Conservation (phyloP, 2,329 filamentous ascomycete genomes). For the Colletotrichum gigasporum region DNA sequence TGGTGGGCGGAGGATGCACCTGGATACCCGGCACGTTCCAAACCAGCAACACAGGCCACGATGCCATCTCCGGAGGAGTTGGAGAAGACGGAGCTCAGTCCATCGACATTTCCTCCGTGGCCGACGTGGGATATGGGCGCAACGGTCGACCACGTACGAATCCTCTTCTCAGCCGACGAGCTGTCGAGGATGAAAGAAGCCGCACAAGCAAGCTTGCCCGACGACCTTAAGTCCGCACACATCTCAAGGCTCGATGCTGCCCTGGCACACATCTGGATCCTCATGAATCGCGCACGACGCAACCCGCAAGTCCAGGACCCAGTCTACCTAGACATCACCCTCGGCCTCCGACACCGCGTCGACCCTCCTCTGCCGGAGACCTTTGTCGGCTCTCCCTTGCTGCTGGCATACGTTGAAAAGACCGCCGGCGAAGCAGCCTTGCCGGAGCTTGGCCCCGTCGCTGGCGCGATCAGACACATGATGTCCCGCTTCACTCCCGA, state of each 20-base stretch:
- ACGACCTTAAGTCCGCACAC: background rate
- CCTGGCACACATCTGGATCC: conserved; percentile 56
- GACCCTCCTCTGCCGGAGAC: conserved; percentile 47
- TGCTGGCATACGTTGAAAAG: conserved; percentile 46
- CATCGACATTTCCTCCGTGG: conserved; percentile 49
- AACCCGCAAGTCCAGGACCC: conserved; percentile 36
- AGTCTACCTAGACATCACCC: conserved; percentile 51
- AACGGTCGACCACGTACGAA: conserved; percentile 42
- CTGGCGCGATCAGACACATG: conserved; percentile 44
- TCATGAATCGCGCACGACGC: conserved; percentile 53
- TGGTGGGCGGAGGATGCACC: conserved; percentile 51
- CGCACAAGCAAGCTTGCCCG: conserved; percentile 22
- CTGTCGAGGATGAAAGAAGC: conserved; percentile 44
- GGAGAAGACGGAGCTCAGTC: conserved; percentile 30
- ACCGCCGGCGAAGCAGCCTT: background rate
- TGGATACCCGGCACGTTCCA: conserved; percentile 40
- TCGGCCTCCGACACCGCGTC: conserved; percentile 51
- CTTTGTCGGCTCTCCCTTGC: conserved; percentile 55
- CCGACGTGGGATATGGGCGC: conserved; percentile 49
- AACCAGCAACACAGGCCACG: conserved; percentile 37
- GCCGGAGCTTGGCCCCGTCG: conserved; percentile 32
- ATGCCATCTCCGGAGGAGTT: conserved; percentile 29
- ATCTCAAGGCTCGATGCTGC: conserved; percentile 55
- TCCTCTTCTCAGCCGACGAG: conserved; percentile 49
- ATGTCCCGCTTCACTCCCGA: conserved; percentile 47